Evolutionary conservation across 1,139 yeast genomes (phyloP).

Genomic region (Candida albicans): DNA sequence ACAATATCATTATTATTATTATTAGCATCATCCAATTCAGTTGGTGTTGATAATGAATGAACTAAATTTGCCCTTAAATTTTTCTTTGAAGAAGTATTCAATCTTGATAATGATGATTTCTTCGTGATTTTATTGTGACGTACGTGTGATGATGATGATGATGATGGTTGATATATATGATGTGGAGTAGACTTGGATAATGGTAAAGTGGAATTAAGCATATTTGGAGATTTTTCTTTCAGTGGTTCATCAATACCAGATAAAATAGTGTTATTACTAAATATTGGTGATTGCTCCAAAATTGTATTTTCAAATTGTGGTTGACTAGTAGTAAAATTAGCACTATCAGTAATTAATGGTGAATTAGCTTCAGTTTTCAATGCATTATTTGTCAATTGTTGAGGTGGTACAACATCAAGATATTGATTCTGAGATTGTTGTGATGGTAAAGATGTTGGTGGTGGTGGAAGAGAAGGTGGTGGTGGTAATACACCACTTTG

Average conservation of each 20-base stretch:
- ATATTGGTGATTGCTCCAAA: slow-evolving; percentile 3
- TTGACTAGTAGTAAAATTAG: slow-evolving; percentile 21
- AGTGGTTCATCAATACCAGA: neutral
- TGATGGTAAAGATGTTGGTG: slow-evolving; percentile 2
- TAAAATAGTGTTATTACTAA: neutral
- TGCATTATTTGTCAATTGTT: slow-evolving; percentile 13
- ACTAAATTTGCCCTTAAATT: slow-evolving; percentile 7
- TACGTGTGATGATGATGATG: slow-evolving; percentile 12
- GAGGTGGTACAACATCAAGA: slow-evolving; percentile 4
- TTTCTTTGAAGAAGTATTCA: slow-evolving; percentile 15
- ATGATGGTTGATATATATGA: slow-evolving; percentile 9
- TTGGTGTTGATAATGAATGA: slow-evolving; percentile 4
- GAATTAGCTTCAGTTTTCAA: slow-evolving; percentile 15
- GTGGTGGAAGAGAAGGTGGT: neutral
- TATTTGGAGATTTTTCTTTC: too few species aligned
- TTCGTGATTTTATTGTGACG: slow-evolving; percentile 19
- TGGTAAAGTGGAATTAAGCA: too few species aligned
- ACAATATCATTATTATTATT: neutral
- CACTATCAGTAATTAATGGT: slow-evolving; percentile 22
- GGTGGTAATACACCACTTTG: too few species aligned
- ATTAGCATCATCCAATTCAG: slow-evolving; percentile 1
- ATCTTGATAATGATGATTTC: slow-evolving; percentile 22
- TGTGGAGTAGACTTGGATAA: neutral
- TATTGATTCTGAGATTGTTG: slow-evolving; percentile 7
- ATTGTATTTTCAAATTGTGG: slow-evolving; percentile 13